Percentiles rank a stretch among this genome's conserved stretches.
phyloP scores from a whole-genome alignment of 805 yeast genomes.

The Starmerella asiatica region DNA sequence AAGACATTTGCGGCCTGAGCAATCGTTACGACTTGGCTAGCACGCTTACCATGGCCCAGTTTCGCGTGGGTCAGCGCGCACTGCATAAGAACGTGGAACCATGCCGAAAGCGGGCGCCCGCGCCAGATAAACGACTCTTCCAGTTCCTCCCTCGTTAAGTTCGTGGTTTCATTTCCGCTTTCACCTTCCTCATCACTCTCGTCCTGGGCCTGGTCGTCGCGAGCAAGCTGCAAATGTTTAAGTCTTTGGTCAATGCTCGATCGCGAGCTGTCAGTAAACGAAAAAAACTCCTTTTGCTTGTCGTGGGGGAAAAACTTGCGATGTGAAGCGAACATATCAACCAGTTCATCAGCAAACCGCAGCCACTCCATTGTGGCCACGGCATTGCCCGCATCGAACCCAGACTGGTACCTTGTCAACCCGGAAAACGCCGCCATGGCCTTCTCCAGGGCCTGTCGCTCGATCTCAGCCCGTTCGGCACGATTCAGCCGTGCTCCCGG shows the following conservation, averaged over 20 bases:
- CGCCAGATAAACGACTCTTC: constrained; percentile 37
- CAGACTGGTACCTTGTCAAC: constrained; percentile 39
- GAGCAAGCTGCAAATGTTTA: constrained; percentile 22
- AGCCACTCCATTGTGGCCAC: constrained; percentile 72
- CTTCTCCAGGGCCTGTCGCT: constrained; percentile 42
- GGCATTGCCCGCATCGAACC: constrained; percentile 37
- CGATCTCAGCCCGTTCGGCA: constrained; percentile 29
- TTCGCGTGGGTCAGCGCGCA: constrained; percentile 56
- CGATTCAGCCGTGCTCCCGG: constrained; percentile 14
- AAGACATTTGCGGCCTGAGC: constrained; percentile 74
- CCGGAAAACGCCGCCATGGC: constrained; percentile 27
- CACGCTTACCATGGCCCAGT: constrained; percentile 47
- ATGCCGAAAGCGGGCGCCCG: constrained; percentile 60
- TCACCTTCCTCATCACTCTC: constrained; percentile 2
- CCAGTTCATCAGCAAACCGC: constrained; percentile 64
- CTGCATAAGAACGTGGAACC: constrained; percentile 79
- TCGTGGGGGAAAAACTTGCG: constrained; percentile 69
- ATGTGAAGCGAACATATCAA: constrained; percentile 69
- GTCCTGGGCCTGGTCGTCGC: constrained; percentile 6
- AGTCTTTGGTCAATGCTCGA: constrained; percentile 52
- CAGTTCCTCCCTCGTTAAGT: constrained; percentile 9
- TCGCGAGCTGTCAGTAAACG: constrained; percentile 14
- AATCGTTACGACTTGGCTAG: constrained; percentile 53
- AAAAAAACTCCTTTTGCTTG: constrained; percentile 35
- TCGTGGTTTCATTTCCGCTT: constrained; percentile 18